Conservation (phyloP, 1,284 basidiomycete genomes). For the Kalmanozyma brasiliensis region DNA sequence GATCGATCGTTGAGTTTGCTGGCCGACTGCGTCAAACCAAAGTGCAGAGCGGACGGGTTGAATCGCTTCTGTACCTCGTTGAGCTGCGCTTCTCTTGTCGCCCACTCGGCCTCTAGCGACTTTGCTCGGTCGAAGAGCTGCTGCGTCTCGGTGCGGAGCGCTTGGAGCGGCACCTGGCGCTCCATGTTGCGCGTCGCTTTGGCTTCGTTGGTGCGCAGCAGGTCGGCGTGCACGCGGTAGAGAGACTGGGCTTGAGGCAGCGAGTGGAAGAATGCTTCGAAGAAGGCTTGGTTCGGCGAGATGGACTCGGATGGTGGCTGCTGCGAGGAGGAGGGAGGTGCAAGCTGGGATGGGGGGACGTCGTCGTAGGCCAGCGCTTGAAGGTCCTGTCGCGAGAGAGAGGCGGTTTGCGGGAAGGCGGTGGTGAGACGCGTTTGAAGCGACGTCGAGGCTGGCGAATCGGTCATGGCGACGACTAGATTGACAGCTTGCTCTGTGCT, state of each 20-base stretch:
- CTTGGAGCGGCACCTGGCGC: constrained; percentile 52
- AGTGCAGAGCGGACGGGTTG: constrained; percentile 52
- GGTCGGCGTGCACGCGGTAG: constrained; percentile 40
- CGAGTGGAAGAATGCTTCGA: constrained; percentile 55
- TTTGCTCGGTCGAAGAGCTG: constrained; percentile 52
- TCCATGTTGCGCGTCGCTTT: constrained; percentile 53
- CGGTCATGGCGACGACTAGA: constrained; percentile 31
- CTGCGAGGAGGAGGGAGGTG: constrained; percentile 1
- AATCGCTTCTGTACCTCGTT: constrained; percentile 58
- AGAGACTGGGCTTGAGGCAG: constrained; percentile 46
- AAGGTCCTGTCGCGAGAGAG: constrained; percentile 51
- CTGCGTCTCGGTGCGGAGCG: constrained; percentile 56
- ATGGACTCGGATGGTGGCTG: constrained; percentile 6
- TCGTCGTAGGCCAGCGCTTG: constrained; percentile 40
- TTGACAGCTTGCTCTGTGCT: not conserved
- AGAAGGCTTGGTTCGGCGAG: constrained; percentile 23
- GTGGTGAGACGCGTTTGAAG: constrained; percentile 44
- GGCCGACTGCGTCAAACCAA: constrained; percentile 48
- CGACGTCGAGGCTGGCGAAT: constrained; percentile 24
- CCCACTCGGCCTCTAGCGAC: constrained; percentile 48
- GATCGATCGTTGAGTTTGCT: constrained; percentile 54
- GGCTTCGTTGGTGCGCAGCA: constrained; percentile 46
- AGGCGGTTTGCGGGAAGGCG: constrained; percentile 49
- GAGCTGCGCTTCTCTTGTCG: constrained; percentile 35
- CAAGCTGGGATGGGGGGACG: constrained; percentile 7